Evolutionary conservation across 345 rosid species (phyloP), one percentile per base, ranked within the genome.

Genomic region (Nephelium lappaceum): DNA sequence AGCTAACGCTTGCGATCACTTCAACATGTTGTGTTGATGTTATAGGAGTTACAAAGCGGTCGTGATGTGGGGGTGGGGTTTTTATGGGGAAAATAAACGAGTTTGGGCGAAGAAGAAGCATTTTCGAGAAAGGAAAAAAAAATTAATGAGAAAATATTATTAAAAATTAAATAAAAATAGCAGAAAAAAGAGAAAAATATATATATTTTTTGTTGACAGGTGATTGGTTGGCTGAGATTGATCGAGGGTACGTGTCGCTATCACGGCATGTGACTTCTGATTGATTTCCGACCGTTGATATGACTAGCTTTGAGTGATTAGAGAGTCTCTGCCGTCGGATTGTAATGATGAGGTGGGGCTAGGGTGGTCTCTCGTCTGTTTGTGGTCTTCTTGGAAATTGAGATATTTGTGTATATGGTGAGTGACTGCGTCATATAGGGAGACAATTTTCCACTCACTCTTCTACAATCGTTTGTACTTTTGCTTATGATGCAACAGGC

Each of bases 351-450:
- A 15, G 27, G 6, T 19, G 43, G 43, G 4, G 18, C 16, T 25
- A 5, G 58, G 43, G 9, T 6, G 58, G 15, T 43, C n/a, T 39
- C 55, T 70, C 53, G 77, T 83, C 74, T 12, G 69, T 39, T 69
- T 25, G 42, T 71, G 78, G 83, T 81, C 74, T 67, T 69, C 67
- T 79, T 51, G 85, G 86, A 19, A 87, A 70, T 77, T 77, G 87
- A 47, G 76, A 36, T 10, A 73, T 71, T 51, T 53, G 39, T 53
- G 2, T 45, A 73, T 68, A 31, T 2, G 36, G 47, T 49, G 39
- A 5, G n/a, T 53, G 62, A 75, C 87, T 84, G 85, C 86, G 79
- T 24, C 86, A 53, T 61, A 36, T 53, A 25, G 80, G 88, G 84
- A 76, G 85, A 77, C 82, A 80, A 24, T 31, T 53, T 18, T 23